phyloP scores from a whole-genome alignment of 1,284 basidiomycete species.

The Sporisorium scitamineum region DNA sequence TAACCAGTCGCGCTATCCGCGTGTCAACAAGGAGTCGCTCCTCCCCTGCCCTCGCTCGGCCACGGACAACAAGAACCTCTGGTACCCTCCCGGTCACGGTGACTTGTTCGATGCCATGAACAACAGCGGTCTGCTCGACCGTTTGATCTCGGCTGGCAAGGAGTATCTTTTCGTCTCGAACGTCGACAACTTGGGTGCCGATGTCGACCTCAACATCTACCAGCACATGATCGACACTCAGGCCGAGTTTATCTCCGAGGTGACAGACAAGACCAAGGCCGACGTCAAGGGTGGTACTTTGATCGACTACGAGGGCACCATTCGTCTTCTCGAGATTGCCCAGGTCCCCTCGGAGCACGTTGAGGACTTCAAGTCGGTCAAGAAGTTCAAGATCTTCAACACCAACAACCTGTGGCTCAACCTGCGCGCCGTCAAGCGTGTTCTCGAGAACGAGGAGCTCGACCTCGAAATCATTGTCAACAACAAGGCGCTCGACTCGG shows the following conservation, averaged over 20 bases:
- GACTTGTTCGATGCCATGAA: constrained; percentile 92
- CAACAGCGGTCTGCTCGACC: constrained; percentile 96
- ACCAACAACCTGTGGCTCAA: constrained; percentile 98
- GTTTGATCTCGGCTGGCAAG: constrained; percentile 93
- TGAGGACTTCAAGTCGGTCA: constrained; percentile 95
- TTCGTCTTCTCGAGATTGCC: constrained; percentile 96
- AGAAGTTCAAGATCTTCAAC: constrained; percentile 73
- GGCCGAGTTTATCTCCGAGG: constrained; percentile 72
- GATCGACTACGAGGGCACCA: constrained; percentile 93
- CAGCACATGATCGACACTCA: constrained; percentile 74
- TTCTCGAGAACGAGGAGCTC: constrained; percentile 87
- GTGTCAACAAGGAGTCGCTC: constrained; percentile 94
- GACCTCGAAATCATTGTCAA: constrained; percentile 93
- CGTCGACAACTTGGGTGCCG: constrained; percentile 98
- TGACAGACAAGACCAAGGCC: constrained; percentile 99
- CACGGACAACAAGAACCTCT: constrained; percentile 91
- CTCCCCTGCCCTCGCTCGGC: constrained; percentile 88
- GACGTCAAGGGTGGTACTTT: constrained; percentile 98
- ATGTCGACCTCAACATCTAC: constrained; percentile 76
- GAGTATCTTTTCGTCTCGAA: constrained; percentile 99
- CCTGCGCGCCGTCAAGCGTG: constrained; percentile 86
- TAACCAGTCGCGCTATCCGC: constrained; percentile 98
- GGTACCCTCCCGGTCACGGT: constrained; percentile 96
- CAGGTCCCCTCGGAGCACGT: constrained; percentile 98
- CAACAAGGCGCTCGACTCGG: constrained; percentile 76